phyloP scores from a whole-genome alignment of 1,139 yeast species.

The Kodamaea plutei region DNA sequence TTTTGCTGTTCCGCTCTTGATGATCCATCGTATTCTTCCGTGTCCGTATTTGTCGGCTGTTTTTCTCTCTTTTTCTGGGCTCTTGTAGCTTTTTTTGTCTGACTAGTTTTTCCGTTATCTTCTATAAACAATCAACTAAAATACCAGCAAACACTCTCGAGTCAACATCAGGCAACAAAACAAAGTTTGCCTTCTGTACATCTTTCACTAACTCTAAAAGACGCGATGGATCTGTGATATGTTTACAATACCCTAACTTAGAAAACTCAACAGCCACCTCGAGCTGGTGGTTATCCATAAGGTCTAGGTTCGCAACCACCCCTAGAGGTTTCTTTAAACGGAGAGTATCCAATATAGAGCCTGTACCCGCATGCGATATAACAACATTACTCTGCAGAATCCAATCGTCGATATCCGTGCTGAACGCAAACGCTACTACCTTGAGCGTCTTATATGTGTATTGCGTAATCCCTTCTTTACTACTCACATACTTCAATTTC shows the following conservation, averaged over 20 bases:
- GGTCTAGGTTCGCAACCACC: constrained; percentile 62
- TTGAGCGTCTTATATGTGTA: background rate
- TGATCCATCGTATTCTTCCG: too few relatives aligned
- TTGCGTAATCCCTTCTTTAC: too few relatives aligned
- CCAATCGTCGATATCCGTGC: constrained; percentile 28
- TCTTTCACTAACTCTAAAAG: constrained; percentile 1
- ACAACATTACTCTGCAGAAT: constrained; percentile 50
- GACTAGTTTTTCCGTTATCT: too few relatives aligned
- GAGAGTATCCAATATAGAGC: constrained; percentile 79
- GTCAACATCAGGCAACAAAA: constrained; percentile 1
- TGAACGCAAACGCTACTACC: constrained; percentile 3
- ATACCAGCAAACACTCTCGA: constrained; percentile 1
- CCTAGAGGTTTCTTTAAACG: constrained; percentile 54
- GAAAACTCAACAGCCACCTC: constrained; percentile 68
- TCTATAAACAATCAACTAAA: too few relatives aligned
- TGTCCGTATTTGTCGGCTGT: too few relatives aligned
- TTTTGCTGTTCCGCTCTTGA: too few relatives aligned
- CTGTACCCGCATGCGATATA: constrained; percentile 91
- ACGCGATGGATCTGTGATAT: background rate
- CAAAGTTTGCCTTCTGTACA: constrained; percentile 2
- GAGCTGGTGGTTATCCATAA: constrained; percentile 85
- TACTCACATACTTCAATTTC: too few relatives aligned
- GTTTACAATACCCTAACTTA: constrained; percentile 12
- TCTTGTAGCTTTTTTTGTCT: too few relatives aligned
- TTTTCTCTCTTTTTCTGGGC: too few relatives aligned